Evolutionary conservation across 495 filamentous ascomycete species (phyloP).

Genomic region (Daldinia caldariorum): DNA sequence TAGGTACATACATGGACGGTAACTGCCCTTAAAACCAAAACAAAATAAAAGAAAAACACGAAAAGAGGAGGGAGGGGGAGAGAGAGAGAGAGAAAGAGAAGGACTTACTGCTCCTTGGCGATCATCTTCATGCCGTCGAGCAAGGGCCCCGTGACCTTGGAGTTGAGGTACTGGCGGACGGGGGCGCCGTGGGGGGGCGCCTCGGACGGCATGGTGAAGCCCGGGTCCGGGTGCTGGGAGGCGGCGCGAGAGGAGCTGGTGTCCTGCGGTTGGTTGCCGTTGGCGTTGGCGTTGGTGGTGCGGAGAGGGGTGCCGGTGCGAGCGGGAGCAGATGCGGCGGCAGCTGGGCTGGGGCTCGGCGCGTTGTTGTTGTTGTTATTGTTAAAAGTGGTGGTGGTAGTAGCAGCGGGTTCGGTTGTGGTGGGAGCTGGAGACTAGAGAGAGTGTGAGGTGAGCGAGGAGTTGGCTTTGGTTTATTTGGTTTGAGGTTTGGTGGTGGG

Average conservation of each 20-base stretch:
- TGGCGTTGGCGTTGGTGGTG: constrained; percentile 30
- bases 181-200: constrained; percentile 80
- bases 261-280: constrained; percentile 10
- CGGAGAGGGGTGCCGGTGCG: constrained; percentile 53
- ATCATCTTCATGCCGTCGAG: constrained; percentile 93
- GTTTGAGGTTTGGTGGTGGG: constrained; percentile 5
- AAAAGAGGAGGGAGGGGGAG: too few species aligned
- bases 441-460: constrained; percentile 30
- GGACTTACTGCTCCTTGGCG: constrained; percentile 80
- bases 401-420: constrained; percentile 7
- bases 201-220: constrained; percentile 62
- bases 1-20: too few species aligned
- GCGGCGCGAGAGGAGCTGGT: constrained; percentile 55
- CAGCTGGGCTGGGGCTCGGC: constrained; percentile 54
- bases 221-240: constrained; percentile 61
- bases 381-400: constrained; percentile 36
- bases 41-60: too few species aligned
- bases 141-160: constrained; percentile 83
- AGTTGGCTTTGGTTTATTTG: constrained; percentile 8
- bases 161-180: constrained; percentile 87
- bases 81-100: too few species aligned
- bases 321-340: constrained; percentile 49
- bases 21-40: too few species aligned
- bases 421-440: constrained; percentile 39
- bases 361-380: too few species aligned